These are phyloP conservation scores for Kazachstania viticola DNA, from an alignment of 805 yeast genomes.

Conservation along the genomic window DNA sequence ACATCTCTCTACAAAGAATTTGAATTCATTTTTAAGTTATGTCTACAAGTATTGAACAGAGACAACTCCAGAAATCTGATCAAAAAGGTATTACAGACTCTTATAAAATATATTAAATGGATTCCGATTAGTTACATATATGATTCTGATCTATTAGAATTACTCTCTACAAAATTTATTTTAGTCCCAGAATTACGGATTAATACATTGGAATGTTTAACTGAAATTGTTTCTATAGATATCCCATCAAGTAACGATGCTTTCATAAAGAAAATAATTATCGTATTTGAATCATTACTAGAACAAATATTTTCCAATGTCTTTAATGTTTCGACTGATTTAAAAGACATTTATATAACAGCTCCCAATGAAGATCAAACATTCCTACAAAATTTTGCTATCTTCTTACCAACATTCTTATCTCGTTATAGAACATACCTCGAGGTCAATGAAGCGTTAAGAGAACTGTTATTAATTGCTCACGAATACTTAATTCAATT, in stretches of 20 bases:
- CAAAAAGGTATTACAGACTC: slow-evolving; percentile 64
- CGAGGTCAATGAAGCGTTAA: slow-evolving; percentile 43
- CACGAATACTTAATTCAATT: slow-evolving; percentile 75
- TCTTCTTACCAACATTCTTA: slow-evolving; percentile 80
- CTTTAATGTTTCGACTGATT: slow-evolving; percentile 58
- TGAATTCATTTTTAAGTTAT: slow-evolving; percentile 78
- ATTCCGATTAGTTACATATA: slow-evolving; percentile 78
- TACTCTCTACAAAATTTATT: slow-evolving; percentile 63
- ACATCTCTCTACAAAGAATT: slow-evolving; percentile 77
- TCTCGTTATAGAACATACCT: slow-evolving; percentile 56
- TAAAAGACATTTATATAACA: slow-evolving; percentile 54
- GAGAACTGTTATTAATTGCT: slow-evolving; percentile 53
- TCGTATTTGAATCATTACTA: slow-evolving; percentile 58
- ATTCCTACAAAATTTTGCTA: slow-evolving; percentile 85
- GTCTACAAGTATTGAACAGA: slow-evolving; percentile 80
- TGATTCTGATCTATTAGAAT: slow-evolving; percentile 63
- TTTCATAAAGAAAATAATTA: slow-evolving; percentile 36
- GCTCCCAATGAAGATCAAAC: slow-evolving; percentile 79
- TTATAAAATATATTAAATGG: slow-evolving; percentile 82
- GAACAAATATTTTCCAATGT: slow-evolving; percentile 46
- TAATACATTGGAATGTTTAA: slow-evolving; percentile 75
- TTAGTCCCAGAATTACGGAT: slow-evolving; percentile 66
- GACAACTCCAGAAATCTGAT: slow-evolving; percentile 67
- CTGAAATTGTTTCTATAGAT: slow-evolving; percentile 66
- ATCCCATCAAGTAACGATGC: slow-evolving; percentile 37